These are phyloP conservation scores for Massariosphaeria phaeospora DNA, from an alignment of 495 filamentous ascomycete species.

Conservation along the genomic window DNA sequence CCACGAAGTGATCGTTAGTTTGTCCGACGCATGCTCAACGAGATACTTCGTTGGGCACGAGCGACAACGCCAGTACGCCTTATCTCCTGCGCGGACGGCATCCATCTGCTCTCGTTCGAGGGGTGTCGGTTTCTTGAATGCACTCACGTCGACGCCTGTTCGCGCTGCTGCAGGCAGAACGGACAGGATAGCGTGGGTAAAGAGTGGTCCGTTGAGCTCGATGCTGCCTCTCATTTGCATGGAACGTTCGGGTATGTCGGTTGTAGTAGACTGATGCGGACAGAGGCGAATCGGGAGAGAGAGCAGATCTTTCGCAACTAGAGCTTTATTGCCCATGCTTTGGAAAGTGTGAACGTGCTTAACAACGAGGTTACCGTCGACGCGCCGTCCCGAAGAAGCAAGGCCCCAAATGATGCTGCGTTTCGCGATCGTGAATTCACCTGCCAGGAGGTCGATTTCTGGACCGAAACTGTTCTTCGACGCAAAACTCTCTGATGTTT, in stretches of 20 bases:
- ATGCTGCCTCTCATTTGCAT: background rate
- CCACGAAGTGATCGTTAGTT: background rate
- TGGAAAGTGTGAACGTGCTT: background rate
- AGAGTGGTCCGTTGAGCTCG: background rate
- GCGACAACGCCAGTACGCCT: background rate
- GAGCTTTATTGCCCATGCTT: background rate
- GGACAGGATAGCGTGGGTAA: background rate
- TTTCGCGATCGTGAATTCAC: background rate
- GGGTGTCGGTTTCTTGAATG: background rate
- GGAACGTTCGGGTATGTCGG: background rate
- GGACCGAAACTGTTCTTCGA: background rate
- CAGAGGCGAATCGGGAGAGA: background rate
- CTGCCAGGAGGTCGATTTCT: background rate
- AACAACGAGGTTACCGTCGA: background rate
- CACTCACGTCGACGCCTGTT: background rate
- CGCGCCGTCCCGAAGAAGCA: background rate
- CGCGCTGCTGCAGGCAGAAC: background rate
- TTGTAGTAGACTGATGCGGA: background rate
- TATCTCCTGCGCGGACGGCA: background rate
- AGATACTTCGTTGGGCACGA: background rate
- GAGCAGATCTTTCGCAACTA: background rate
- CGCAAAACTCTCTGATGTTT: background rate
- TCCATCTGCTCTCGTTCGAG: background rate
- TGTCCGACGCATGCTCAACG: background rate
- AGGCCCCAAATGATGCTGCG: background rate